phyloP scores from a whole-genome alignment of 106 monocot species.

The Gastrodia elata region DNA sequence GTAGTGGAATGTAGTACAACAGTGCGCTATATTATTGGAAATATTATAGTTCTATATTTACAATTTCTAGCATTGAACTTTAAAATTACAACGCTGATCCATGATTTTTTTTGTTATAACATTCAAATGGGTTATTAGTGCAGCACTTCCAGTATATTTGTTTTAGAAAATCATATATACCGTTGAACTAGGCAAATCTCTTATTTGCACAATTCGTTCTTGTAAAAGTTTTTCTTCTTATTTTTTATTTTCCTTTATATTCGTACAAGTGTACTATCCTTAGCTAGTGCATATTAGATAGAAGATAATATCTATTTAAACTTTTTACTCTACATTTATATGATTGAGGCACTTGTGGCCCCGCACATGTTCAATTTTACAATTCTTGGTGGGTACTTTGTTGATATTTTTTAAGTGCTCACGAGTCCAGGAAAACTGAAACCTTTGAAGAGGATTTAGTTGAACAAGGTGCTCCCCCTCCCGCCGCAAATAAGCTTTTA shows the following conservation, averaged over 20 bases:
- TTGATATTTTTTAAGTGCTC: background rate
- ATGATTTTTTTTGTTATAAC: background rate
- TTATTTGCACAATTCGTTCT: constrained; percentile 5
- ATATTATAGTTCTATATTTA: constrained; percentile 1
- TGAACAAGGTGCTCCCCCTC: background rate
- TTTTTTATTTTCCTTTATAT: background rate
- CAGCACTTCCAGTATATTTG: background rate
- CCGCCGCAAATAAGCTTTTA: background rate
- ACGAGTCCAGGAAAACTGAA: background rate
- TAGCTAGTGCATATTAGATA: background rate
- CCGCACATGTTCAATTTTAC: background rate
- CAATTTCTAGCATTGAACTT: background rate
- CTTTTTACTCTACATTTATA: background rate
- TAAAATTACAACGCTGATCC: background rate
- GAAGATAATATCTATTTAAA: background rate
- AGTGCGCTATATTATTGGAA: background rate
- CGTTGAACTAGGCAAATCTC: background rate
- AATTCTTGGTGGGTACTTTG: background rate
- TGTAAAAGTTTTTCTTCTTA: background rate
- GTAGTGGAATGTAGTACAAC: background rate
- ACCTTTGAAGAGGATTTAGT: constrained; percentile 3
- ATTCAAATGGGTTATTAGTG: background rate
- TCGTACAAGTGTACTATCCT: background rate
- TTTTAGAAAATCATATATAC: background rate
- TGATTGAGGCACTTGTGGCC: background rate